phyloP scores from a whole-genome alignment of 305 asterid species.

The Solanum hybrid region DNA sequence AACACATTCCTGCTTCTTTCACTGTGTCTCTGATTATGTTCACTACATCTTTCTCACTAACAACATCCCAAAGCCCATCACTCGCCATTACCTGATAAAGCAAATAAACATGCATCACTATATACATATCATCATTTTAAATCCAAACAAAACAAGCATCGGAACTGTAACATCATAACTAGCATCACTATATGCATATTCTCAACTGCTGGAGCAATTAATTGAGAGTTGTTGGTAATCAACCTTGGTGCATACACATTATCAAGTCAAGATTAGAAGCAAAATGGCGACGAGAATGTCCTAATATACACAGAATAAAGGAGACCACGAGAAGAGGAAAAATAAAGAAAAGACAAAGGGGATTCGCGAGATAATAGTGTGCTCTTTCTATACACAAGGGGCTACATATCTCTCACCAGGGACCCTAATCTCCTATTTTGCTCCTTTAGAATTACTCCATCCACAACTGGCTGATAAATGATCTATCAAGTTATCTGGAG shows the following conservation, averaged over 20 bases:
- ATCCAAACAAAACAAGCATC: not conserved
- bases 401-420: not conserved
- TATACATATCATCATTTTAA: not conserved
- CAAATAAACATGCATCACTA: not conserved
- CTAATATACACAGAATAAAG: not conserved
- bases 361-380: not conserved
- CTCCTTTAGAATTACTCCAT: not conserved
- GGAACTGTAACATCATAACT: not conserved
- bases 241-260: not conserved
- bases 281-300: not conserved
- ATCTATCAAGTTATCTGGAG: not conserved
- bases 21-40: conserved; percentile 76
- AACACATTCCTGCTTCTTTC: conserved; percentile 90
- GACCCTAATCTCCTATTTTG: not conserved
- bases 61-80: conserved; percentile 89
- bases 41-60: conserved; percentile 61
- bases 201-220: not conserved
- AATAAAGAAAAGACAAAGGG: not conserved
- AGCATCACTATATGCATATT: not conserved
- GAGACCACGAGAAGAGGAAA: not conserved
- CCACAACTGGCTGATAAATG: not conserved
- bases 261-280: not conserved
- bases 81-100: conserved; percentile 77
- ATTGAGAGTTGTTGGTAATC: not conserved
- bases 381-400: not conserved